Conservation (phyloP, 148 eudicot species). For the Mesembryanthemum crystallinum region DNA sequence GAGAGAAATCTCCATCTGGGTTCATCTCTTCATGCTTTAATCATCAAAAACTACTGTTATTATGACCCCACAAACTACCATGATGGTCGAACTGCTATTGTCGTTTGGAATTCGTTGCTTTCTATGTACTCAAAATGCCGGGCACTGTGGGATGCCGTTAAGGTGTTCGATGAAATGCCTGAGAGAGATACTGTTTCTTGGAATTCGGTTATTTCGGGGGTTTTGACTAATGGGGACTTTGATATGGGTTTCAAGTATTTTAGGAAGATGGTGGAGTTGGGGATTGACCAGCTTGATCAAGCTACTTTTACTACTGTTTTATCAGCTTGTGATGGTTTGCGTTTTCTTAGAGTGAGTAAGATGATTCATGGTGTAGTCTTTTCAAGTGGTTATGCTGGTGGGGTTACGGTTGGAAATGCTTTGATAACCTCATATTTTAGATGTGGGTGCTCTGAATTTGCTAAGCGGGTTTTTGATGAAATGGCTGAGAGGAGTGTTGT, state of each 20-base stretch:
- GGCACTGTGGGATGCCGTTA: constrained; percentile 37
- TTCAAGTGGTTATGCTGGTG: constrained; percentile 48
- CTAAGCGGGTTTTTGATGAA: constrained; percentile 55
- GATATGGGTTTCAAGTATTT: constrained; percentile 52
- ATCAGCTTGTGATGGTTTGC: constrained; percentile 40
- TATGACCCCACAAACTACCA: constrained; percentile 22
- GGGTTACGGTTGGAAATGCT: constrained; percentile 61
- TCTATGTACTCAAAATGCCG: constrained; percentile 52
- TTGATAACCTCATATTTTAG: constrained; percentile 59
- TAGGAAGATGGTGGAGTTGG: constrained; percentile 41
- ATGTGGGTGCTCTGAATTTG: constrained; percentile 42
- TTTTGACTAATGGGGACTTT: constrained; percentile 41
- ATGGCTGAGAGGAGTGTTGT: constrained; percentile 60
- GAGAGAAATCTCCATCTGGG: constrained; percentile 52
- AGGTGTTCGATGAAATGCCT: constrained; percentile 77
- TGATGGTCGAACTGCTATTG: constrained; percentile 20
- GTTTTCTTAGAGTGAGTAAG: constrained; percentile 26
- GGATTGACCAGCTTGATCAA: constrained; percentile 53
- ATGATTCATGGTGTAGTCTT: constrained; percentile 63
- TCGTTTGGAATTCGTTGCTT: constrained; percentile 68
- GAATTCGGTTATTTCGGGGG: constrained; percentile 65
- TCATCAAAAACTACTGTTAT: constrained; percentile 44
- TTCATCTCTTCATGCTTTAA: constrained; percentile 64
- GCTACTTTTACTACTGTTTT: constrained; percentile 70
- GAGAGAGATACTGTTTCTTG: constrained; percentile 66